Conservation (phyloP, 345 rosid genomes). For the Eucalyptus sp. region DNA sequence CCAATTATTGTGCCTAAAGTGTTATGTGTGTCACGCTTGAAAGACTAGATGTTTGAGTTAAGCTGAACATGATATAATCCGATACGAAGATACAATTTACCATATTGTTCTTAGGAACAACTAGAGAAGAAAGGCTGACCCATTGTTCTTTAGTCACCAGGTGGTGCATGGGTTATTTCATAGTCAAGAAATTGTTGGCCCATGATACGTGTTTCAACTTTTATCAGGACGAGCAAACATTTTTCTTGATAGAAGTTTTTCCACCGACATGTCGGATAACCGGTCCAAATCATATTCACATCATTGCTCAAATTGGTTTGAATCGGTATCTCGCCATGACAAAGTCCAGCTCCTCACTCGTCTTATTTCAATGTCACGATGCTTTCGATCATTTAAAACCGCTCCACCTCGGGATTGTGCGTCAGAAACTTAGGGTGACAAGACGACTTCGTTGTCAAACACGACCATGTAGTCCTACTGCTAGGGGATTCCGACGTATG, state of each 20-base stretch:
- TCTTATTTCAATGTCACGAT: background rate
- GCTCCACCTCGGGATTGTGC: background rate
- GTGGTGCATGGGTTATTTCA: too few species aligned
- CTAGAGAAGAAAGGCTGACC: fast-evolving
- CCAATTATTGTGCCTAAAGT: background rate
- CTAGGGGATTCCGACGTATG: background rate
- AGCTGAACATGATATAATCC: too few species aligned
- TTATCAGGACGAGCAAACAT: background rate
- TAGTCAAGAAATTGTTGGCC: background rate
- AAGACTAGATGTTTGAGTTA: too few species aligned
- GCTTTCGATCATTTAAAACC: background rate
- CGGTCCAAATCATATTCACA: background rate
- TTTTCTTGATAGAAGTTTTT: background rate
- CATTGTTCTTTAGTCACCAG: background rate
- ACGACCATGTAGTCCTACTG: background rate
- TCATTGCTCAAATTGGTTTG: background rate
- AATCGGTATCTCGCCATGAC: background rate
- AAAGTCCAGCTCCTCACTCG: background rate
- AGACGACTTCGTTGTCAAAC: background rate
- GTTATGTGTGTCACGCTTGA: fast-evolving
- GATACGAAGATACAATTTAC: fast-evolving
- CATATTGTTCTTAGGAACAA: too few species aligned
- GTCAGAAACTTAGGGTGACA: background rate
- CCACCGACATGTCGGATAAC: background rate
- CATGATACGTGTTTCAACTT: too few species aligned